Conservation (phyloP, 441 rosid species). For the Mallotus japonicus region DNA sequence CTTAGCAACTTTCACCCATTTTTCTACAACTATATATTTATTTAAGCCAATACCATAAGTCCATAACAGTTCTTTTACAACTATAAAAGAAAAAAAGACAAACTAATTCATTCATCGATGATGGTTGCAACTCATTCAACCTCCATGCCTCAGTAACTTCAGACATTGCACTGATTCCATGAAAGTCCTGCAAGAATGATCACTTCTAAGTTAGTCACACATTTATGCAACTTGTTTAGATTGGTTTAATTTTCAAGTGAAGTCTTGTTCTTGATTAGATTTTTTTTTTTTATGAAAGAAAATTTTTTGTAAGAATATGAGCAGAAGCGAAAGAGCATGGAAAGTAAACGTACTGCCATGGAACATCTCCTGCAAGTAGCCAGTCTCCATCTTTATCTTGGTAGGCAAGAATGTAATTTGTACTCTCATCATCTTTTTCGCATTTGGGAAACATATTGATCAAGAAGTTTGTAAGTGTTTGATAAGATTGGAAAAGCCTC, state of each 20-base stretch:
- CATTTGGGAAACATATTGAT: conserved; percentile 39
- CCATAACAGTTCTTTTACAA: neutral
- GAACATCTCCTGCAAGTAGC: conserved; percentile 51
- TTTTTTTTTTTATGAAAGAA: neutral
- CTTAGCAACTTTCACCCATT: neutral
- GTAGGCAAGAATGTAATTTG: conserved; percentile 33
- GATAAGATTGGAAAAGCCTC: conserved; percentile 34
- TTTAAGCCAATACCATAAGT: neutral
- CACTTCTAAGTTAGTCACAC: neutral
- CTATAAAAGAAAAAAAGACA: neutral
- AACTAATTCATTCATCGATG: neutral
- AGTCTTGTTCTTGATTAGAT: no score
- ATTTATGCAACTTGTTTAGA: no score
- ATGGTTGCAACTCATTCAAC: neutral
- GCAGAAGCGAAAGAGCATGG: neutral
- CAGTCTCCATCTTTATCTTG: conserved; percentile 51
- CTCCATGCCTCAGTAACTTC: conserved; percentile 30
- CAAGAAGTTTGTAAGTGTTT: conserved; percentile 35
- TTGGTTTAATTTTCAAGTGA: neutral
- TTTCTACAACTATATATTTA: neutral
- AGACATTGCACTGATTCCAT: conserved; percentile 39
- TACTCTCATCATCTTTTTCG: conserved; percentile 22
- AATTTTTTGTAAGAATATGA: neutral
- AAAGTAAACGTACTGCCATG: conserved; percentile 46
- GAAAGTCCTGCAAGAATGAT: conserved; percentile 39